Evolutionary conservation across 2,329 filamentous ascomycete species (phyloP), one percentile per base, ranked within the genome.

Genomic region (Pseudogymnoascus sp.): DNA sequence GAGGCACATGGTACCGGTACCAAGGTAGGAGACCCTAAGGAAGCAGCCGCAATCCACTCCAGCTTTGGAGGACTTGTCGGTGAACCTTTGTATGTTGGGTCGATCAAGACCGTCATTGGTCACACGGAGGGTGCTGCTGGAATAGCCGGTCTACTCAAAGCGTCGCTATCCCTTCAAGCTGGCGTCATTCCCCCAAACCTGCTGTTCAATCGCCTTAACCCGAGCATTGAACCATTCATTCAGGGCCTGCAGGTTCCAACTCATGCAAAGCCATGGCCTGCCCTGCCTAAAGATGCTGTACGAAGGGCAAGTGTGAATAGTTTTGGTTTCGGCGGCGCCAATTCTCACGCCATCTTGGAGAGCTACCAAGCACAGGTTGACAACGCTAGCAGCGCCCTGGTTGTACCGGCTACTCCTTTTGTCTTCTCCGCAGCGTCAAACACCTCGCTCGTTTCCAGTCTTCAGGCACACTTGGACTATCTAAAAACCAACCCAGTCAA

Each of bases 331-430:
- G 24, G 24, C 5, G 24, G 24, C 24, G 5, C 24, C 3, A 26
- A 26, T 26, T 4, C 24, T 26, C 24, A 26, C 5, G 24, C 24
- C 0, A 79, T 77, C 29, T 4, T 26, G 3, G 78, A 78, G 6
- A 78, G 78, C n/a, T 76, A 80, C 64, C 76, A 76, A 2, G 19
- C 10, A 5, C 4, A 40, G 40, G 3, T 19, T 64, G 76, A 75
- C 4, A 78, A 79, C 65, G 71, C 72, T 2, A 73, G 78, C 3
- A 69, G 68, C 63, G 70, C 72, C 37, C 71, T 59, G n/a, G 16
- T 61, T 10, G 16, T 21, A 29, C 2, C 42, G 13, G 24, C 62
- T n/a, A 33, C 61, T 35, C 61, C 64, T 13, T 68, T 68, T 37
- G 53, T 63, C 6, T 66, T 68, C 37, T 69, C 68, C 24, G 67